Base-by-base conservation (phyloP, 441 rosid species). In the Dalechampia spathulata region DNA sequence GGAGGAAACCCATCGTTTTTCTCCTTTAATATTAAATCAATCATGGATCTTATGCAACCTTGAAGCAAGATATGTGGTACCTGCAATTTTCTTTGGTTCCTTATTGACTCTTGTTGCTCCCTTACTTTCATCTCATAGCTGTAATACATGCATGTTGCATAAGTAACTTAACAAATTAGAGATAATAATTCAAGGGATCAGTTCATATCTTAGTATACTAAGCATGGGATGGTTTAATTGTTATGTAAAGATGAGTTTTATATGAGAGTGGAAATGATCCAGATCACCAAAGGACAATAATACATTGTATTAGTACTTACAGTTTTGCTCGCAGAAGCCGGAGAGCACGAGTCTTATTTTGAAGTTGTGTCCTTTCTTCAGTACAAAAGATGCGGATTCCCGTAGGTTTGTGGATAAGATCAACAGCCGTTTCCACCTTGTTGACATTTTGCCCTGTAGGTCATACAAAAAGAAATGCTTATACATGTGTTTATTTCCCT, bases 391-490 rank as follows among this genome's bases (percentile, higher is more conserved):
- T 88, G 69, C 96, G 90, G 51, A 92, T 89, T 63, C 97, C 95
- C 0, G 92, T 78, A 62, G 97, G 96, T 72, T 92, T 92, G 57
- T 92, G 92, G 69, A 89, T 26, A 68, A 92, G 85, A 82, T 92
- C 96, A 65, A 83, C 78, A 30, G 97, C 97, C 37, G 96, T 92
- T 81, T 92, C 99, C 58, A 92, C 99, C 80, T 89, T 86, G 81
- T 85, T 92, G 58, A 86, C 99, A 76, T 92, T 92, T 72, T 89
- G 96, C 46, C 96, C 99, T 92, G 90, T 70, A 77, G 19, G 34
- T 57, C 56, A 60, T 19, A 45, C 16, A 57, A 34, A 55, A 65
- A n/a, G n/a, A 54, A 34, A 30, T 30, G 52, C 9, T 44, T 25
- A 50, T 19, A 58, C 9, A 68, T 40, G 46, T 16, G 7, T 37